Evolutionary conservation across 306 rosid species (phyloP).

Genomic region (Prinsepia uniflora): DNA sequence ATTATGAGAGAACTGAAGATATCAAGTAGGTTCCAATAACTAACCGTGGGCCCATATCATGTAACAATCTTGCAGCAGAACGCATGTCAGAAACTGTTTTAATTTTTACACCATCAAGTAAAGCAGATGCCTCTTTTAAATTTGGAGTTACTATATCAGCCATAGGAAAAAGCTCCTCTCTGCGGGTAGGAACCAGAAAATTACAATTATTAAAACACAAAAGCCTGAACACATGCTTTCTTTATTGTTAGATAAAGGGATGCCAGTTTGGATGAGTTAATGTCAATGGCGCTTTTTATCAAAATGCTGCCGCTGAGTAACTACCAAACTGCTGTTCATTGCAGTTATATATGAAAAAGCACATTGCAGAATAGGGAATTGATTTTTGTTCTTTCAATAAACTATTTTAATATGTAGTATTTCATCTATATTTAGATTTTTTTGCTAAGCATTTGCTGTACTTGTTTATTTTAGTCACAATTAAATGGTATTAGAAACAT

Average conservation of each 20-base stretch:
- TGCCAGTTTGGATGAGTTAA: not conserved
- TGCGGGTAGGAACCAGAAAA: conserved; percentile 43
- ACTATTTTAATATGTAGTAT: not conserved
- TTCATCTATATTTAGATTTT: not conserved
- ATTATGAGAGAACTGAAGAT: conserved; percentile 14
- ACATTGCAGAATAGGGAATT: not conserved
- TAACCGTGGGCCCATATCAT: conserved; percentile 81
- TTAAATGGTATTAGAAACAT: too few relatives aligned
- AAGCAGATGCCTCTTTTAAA: conserved; percentile 78
- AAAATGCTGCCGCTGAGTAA: not conserved
- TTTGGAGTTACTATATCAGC: conserved; percentile 89
- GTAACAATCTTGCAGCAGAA: conserved; percentile 70
- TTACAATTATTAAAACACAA: not conserved
- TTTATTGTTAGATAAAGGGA: too few relatives aligned
- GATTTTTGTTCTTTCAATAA: not conserved
- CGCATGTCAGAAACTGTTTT: conserved; percentile 80
- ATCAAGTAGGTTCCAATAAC: conserved; percentile 21
- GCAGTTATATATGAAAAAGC: not conserved
- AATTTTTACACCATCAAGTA: conserved; percentile 64
- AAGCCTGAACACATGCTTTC: too few relatives aligned
- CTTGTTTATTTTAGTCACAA: not conserved
- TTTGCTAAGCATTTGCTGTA: not conserved
- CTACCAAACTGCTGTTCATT: not conserved
- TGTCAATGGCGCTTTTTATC: not conserved
- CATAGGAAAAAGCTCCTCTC: conserved; percentile 84